A percentile compares a stretch with the other conserved stretches of the same genome.
Conservation (phyloP, 176 grass and related monocot genomes). For the Oryza longistaminata region DNA sequence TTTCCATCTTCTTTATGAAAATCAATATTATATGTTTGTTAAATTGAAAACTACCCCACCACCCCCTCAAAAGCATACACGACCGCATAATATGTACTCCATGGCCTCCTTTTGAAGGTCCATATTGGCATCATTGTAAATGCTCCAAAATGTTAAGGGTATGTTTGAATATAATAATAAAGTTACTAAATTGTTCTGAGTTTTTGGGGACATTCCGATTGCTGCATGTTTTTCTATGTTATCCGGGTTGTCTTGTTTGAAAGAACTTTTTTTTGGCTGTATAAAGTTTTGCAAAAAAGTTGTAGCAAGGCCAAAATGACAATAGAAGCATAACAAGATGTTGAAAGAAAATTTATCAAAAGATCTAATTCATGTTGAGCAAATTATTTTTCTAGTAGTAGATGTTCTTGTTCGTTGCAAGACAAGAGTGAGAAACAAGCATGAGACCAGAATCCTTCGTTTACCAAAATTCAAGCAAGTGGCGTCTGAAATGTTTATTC, state of each 20-base stretch:
- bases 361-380: background rate
- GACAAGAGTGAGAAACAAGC: background rate
- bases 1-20: conserved; percentile 26
- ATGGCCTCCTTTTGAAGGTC: conserved; percentile 47
- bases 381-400: background rate
- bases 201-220: conserved; percentile 39
- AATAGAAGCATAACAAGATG: background rate
- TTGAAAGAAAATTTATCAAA: background rate
- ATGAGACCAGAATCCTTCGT: too few relatives aligned
- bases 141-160: background rate
- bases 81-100: conserved; percentile 53
- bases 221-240: conserved; percentile 38
- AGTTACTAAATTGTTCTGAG: conserved; percentile 13
- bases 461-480: background rate
- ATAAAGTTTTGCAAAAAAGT: conserved; percentile 29
- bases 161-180: conserved; percentile 33
- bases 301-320: conserved; percentile 3
- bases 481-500: background rate
- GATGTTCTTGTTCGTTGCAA: background rate
- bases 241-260: conserved; percentile 43
- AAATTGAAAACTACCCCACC: conserved; percentile 54
- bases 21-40: conserved; percentile 17
- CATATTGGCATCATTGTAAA: conserved; percentile 52
- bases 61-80: conserved; percentile 72
- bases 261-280: conserved; percentile 20